These are phyloP conservation scores for Perkinsus chesapeaki DNA, from an alignment of 169 alveolate species.

Conservation along the genomic window DNA sequence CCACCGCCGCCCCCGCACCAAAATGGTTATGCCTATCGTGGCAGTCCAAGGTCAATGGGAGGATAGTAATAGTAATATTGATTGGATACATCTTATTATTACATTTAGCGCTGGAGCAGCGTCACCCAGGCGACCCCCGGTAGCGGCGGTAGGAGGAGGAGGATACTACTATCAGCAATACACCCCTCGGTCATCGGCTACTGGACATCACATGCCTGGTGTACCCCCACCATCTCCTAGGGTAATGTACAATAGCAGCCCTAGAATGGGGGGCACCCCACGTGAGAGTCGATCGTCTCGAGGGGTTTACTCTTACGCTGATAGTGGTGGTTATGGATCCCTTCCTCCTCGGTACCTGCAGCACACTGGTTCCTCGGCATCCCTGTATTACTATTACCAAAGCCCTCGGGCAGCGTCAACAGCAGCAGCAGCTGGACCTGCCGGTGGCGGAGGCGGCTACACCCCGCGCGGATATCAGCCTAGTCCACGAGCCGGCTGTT, in stretches of 20 bases:
- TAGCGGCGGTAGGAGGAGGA: neutral
- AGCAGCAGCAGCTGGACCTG: neutral
- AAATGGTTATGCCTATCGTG: neutral
- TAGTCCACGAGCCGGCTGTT: neutral
- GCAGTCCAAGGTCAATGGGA: neutral
- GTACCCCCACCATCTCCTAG: neutral
- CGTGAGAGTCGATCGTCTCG: neutral
- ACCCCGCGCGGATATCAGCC: neutral
- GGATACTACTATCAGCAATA: neutral
- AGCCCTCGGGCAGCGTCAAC: no score
- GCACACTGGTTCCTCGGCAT: neutral
- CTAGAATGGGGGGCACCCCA: neutral
- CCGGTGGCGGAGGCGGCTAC: neutral
- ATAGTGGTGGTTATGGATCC: neutral
- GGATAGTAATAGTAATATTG: neutral
- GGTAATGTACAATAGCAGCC: neutral
- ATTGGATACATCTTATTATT: neutral
- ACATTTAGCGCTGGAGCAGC: neutral
- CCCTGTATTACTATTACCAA: neutral
- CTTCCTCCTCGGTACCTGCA: neutral
- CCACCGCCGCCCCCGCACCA: no score
- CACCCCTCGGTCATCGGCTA: neutral
- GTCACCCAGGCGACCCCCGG: neutral
- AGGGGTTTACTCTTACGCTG: neutral
- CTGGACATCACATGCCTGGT: no score